A percentile compares a stretch with the other conserved stretches of the same genome.
phyloP scores from a whole-genome alignment of 2,329 filamentous ascomycete genomes.

The Exophiala xenobiotica region DNA sequence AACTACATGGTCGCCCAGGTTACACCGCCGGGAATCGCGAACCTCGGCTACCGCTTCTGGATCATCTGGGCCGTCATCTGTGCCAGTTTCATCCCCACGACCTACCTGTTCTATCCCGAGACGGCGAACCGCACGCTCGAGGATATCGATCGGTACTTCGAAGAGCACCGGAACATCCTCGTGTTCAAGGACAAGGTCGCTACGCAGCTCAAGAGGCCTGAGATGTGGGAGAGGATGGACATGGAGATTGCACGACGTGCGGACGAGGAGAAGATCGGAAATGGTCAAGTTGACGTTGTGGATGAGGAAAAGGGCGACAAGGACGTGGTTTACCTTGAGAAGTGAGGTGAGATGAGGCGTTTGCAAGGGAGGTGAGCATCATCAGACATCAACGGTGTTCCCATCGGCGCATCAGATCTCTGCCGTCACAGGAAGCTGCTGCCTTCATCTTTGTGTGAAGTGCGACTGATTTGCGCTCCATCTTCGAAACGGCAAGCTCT shows the following conservation, averaged over 20 bases:
- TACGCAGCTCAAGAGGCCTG: slow-evolving; percentile 24
- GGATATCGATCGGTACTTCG: slow-evolving; percentile 37
- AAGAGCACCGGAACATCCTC: slow-evolving; percentile 23
- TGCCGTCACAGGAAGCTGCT: too few relatives aligned
- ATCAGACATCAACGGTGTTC: too few relatives aligned
- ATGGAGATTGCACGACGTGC: slow-evolving; percentile 14
- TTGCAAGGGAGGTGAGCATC: neutral
- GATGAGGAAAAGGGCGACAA: slow-evolving; percentile 7
- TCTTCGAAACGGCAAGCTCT: too few relatives aligned
- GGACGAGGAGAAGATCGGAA: slow-evolving; percentile 18
- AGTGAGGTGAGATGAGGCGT: slow-evolving; percentile 1
- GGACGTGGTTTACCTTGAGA: slow-evolving; percentile 17
- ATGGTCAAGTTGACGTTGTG: slow-evolving; percentile 5
- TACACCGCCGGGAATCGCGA: slow-evolving; percentile 35
- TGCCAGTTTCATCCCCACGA: slow-evolving; percentile 33
- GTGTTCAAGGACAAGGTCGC: slow-evolving; percentile 27
- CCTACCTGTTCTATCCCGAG: slow-evolving; percentile 37
- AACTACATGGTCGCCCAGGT: slow-evolving; percentile 37
- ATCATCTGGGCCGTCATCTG: slow-evolving; percentile 35
- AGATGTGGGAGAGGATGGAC: slow-evolving; percentile 24
- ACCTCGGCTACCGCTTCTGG: slow-evolving; percentile 36
- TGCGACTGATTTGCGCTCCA: too few relatives aligned
- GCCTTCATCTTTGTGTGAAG: too few relatives aligned
- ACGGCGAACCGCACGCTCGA: slow-evolving; percentile 35
- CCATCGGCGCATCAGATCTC: too few relatives aligned